phyloP scores from a whole-genome alignment of 2,329 filamentous ascomycete species.

The Colletotrichum sp. region DNA sequence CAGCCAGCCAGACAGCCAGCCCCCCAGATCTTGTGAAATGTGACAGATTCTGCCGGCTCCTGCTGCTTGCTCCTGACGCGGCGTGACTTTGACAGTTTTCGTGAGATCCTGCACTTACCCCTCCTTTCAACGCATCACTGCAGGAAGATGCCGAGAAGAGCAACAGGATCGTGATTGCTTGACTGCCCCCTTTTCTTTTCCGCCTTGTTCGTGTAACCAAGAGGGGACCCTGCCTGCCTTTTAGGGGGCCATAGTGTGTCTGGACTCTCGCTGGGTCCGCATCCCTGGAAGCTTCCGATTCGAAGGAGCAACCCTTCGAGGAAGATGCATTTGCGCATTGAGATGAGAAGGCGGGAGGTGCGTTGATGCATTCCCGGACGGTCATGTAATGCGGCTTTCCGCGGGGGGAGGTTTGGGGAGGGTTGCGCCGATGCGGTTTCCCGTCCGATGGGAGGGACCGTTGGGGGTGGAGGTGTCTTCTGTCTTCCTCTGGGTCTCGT shows the following conservation, averaged over 20 bases:
- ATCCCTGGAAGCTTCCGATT: neutral
- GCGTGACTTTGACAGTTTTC: neutral
- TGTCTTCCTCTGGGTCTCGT: neutral
- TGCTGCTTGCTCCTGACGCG: neutral
- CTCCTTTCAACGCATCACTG: neutral
- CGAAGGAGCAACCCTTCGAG: neutral
- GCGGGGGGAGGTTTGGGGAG: neutral
- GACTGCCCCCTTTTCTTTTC: neutral
- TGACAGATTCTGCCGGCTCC: neutral
- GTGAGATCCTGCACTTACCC: conserved; percentile 18
- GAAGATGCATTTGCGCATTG: neutral
- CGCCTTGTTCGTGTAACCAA: neutral
- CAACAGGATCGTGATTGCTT: neutral
- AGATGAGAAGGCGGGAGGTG: neutral
- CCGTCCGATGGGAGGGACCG: neutral
- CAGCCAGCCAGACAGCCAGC: neutral
- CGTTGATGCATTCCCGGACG: neutral
- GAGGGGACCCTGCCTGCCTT: neutral
- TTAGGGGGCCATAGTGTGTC: neutral
- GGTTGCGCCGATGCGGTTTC: neutral
- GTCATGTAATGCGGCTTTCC: neutral
- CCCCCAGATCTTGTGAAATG: conserved; percentile 6
- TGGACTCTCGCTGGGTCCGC: neutral
- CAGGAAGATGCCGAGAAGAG: neutral
- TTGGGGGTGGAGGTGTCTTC: neutral